Conservation (phyloP, 2,329 filamentous ascomycete genomes). For the Cercospora berteroae region DNA sequence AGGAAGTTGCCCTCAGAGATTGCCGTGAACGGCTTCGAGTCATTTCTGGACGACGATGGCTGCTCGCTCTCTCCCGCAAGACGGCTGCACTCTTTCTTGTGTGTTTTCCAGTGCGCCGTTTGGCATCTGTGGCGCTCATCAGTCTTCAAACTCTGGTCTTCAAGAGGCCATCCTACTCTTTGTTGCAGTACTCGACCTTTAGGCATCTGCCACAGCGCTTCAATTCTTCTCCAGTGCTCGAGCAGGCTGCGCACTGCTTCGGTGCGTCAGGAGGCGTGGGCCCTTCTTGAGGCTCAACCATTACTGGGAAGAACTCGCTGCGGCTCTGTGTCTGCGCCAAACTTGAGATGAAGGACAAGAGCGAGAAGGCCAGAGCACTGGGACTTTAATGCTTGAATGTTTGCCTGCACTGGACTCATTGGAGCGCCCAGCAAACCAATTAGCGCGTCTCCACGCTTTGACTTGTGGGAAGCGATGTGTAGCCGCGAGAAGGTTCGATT, state of each 20-base stretch:
- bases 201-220: constrained; percentile 36
- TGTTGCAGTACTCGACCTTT: constrained; percentile 35
- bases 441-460: neutral
- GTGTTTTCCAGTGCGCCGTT: constrained; percentile 35
- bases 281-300: neutral
- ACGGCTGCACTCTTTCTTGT: constrained; percentile 36
- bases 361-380: neutral
- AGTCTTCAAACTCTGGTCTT: neutral
- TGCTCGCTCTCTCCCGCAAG: neutral
- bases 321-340: neutral
- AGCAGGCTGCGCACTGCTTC: constrained; percentile 18
- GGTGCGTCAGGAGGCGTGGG: neutral
- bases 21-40: constrained; percentile 18
- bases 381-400: neutral
- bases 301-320: neutral
- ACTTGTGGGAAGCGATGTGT: neutral
- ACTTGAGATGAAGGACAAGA: neutral
- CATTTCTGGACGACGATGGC: neutral
- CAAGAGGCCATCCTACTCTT: constrained; percentile 8
- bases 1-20: constrained; percentile 25
- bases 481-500: neutral
- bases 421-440: neutral
- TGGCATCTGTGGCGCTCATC: constrained; percentile 30
- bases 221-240: constrained; percentile 21
- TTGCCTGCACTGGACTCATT: neutral